Evolutionary conservation across 495 filamentous ascomycete species (phyloP), one percentile per base, ranked within the genome.

Genomic region (Penicillium dipodomyicola): DNA sequence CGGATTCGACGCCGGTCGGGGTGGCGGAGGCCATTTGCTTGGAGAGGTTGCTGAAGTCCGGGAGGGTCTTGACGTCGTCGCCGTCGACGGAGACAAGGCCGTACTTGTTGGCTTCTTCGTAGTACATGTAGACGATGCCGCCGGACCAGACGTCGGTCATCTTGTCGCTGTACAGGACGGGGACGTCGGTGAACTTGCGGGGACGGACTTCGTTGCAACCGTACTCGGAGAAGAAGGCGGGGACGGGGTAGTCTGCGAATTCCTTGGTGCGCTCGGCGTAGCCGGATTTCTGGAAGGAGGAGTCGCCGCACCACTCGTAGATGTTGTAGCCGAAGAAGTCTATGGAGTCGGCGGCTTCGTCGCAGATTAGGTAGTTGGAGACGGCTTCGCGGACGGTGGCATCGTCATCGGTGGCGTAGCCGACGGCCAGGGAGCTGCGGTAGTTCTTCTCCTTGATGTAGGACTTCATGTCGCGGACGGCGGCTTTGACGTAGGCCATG

Each of bases 241-340:
- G 94, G 2, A 97, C 88, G 5, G 89, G 88, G 79, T 92, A 98
- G 70, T 87, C 85, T 35, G 75, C 71, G 79, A 96, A 97, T 72
- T 95, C 91, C 51, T 87, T 68, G 54, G 90, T 92, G 63, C 92
- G 86, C 20, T 82, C 82, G 57, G 87, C 74, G 74, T 90, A 98
- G 14, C 90, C 89, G 1, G 94, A 97, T 32, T 72, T 57, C 39
- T 74, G 66, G 69, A 84, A 93, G 60, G 79, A 81, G 60, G 87
- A 93, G 40, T 91, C 72, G 58, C 95, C 95, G 72, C 94, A 98
- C 93, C 93, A 98, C 53, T 91, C 92, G 79, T 97, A 97, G 79
- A 97, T 96, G 78, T 98, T 98, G 86, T 97, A 97, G 53, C 94
- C 95, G 89, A 92, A 97, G 80, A 92, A 96, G 74, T 97, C 95